Conservation (phyloP, 1,284 basidiomycete genomes). For the Cutaneotrichosporon sp. region DNA sequence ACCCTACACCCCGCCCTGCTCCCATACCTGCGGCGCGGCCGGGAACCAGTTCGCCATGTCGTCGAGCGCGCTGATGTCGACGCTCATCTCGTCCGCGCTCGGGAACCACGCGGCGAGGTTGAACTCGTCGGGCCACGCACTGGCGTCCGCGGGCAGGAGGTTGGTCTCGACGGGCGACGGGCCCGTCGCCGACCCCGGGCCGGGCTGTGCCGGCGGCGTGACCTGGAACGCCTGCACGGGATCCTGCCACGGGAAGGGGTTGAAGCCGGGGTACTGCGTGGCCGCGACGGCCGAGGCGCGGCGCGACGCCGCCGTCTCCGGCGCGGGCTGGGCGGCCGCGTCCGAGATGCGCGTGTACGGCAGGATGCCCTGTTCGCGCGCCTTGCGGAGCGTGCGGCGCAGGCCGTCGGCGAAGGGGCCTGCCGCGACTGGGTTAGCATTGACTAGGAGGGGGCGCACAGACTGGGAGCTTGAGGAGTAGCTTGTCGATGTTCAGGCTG, state of each 20-base stretch:
- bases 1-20: conserved; percentile 7
- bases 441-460: conserved; percentile 5
- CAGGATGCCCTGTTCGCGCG: conserved; percentile 22
- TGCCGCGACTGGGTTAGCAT: conserved; percentile 11
- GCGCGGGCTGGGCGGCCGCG: not conserved
- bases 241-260: conserved; percentile 24
- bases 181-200: not conserved
- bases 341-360: conserved; percentile 18
- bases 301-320: not conserved
- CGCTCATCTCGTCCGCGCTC: not conserved
- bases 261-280: conserved; percentile 18
- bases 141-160: not conserved
- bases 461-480: conserved; percentile 22
- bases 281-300: conserved; percentile 1
- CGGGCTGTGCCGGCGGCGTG: not conserved
- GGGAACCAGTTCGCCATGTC: conserved; percentile 27
- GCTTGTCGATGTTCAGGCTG: conserved; percentile 25
- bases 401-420: conserved; percentile 21
- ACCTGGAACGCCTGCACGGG: conserved; percentile 12
- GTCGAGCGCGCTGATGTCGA: conserved; percentile 16
- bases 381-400: conserved; percentile 21
- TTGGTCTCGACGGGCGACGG: conserved; percentile 2
- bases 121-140: conserved; percentile 17
- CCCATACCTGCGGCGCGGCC: conserved; percentile 25
- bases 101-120: conserved; percentile 25